A percentile compares a stretch with the other conserved stretches of the same genome.
phyloP scores from a whole-genome alignment of 2,329 filamentous ascomycete species.

The Stagonosporopsis chrysanthemi region DNA sequence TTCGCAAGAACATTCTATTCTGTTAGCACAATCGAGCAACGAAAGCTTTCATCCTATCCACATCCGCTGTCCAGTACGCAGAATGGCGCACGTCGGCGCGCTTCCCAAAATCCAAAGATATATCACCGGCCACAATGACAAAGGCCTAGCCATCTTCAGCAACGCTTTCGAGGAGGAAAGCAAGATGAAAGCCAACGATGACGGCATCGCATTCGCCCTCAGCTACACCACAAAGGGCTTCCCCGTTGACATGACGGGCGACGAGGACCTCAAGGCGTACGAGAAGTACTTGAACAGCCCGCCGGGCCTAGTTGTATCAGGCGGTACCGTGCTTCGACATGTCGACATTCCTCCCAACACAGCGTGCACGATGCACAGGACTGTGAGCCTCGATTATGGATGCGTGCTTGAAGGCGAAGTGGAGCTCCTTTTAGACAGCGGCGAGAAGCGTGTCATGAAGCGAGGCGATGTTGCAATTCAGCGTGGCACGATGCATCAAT shows the following conservation, averaged over 20 bases:
- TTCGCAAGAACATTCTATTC: not conserved
- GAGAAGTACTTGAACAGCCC: constrained; percentile 53
- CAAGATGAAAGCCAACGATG: constrained; percentile 49
- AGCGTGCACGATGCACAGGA: constrained; percentile 52
- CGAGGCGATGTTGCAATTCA: constrained; percentile 50
- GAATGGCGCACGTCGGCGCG: constrained; percentile 43
- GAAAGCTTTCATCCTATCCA: not conserved
- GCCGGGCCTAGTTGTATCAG: constrained; percentile 59
- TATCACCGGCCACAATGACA: constrained; percentile 47
- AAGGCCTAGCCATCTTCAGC: constrained; percentile 50
- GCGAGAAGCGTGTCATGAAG: constrained; percentile 48
- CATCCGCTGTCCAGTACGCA: not conserved
- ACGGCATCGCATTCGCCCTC: constrained; percentile 58
- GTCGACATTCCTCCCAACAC: constrained; percentile 49
- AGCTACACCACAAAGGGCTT: constrained; percentile 59
- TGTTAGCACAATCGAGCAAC: not conserved
- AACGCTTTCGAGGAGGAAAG: constrained; percentile 46
- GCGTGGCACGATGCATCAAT: constrained; percentile 52
- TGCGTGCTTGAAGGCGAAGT: constrained; percentile 51
- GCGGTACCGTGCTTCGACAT: constrained; percentile 57
- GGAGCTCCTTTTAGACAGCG: constrained; percentile 49
- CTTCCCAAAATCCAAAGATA: constrained; percentile 46
- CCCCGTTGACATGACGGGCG: constrained; percentile 56
- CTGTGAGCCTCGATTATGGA: constrained; percentile 51
- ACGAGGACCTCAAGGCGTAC: constrained; percentile 58